These are phyloP conservation scores for Fusarium sp. DNA, from an alignment of 2,329 filamentous ascomycete species.

Conservation along the genomic window DNA sequence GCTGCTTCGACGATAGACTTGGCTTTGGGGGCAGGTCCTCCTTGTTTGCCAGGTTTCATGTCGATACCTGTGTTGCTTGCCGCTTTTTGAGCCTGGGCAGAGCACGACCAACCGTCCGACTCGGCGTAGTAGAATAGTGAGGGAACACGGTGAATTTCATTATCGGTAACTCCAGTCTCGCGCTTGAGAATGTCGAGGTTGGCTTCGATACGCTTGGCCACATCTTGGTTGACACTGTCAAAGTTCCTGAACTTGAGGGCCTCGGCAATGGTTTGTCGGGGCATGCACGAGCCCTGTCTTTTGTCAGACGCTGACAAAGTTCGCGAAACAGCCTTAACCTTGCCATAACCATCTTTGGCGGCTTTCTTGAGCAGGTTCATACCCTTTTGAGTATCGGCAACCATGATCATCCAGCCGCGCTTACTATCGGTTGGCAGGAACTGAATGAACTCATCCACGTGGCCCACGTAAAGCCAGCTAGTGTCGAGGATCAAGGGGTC, in stretches of 20 bases:
- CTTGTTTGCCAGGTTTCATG: not conserved
- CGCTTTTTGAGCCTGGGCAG: not conserved
- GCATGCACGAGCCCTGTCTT: not conserved
- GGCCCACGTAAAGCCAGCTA: conserved; percentile 43
- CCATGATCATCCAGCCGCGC: conserved; percentile 42
- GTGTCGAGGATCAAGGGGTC: conserved; percentile 50
- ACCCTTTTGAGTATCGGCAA: conserved; percentile 38
- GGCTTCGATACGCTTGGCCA: conserved; percentile 30
- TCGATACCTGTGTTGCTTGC: not conserved
- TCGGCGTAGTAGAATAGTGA: conserved; percentile 23
- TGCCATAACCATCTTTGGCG: conserved; percentile 25
- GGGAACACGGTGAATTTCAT: conserved; percentile 41
- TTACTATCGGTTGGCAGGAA: conserved; percentile 43
- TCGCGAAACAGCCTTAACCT: conserved; percentile 28
- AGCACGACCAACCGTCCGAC: not conserved
- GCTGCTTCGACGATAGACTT: conserved; percentile 31
- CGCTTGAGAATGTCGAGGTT: conserved; percentile 40
- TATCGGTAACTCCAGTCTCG: conserved; percentile 41
- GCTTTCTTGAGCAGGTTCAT: conserved; percentile 37
- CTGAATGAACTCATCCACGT: conserved; percentile 48
- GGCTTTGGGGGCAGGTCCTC: conserved; percentile 5
- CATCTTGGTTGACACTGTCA: conserved; percentile 12
- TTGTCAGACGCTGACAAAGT: not conserved
- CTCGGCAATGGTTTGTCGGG: conserved; percentile 29
- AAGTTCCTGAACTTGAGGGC: conserved; percentile 24